Evolutionary conservation across 768 basidiomycete genomes (phyloP), one percentile per base, ranked within the genome.

Genomic region (Pleurotus pulmonarius): DNA sequence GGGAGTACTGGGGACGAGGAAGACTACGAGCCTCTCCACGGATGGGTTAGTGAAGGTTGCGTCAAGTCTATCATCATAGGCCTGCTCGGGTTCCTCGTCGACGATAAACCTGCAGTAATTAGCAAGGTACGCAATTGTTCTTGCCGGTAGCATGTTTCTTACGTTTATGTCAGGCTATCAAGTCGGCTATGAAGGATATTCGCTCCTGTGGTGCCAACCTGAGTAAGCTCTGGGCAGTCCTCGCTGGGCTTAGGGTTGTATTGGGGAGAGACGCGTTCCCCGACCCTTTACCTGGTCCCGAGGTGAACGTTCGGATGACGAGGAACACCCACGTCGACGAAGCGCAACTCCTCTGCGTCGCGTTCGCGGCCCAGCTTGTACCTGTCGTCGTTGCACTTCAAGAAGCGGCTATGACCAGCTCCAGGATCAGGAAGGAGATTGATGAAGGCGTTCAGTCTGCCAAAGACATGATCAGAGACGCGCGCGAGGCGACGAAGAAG

Each of bases 11-110:
- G 64, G 22, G 63, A 43, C 22, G 62, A 67, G 12, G 70, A 69
- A n/a, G 74, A 73, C 2, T 70, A 76, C 18, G 77, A 76, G 6
- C 65, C 62, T 22, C 64, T 74, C 22, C 63, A 73, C 15, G 72
- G 70, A 1, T 90, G 89, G 89, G 78, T 88, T 47, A 82, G 81
- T 64, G 88, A 90, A 60, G 66, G 74, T 1, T 88, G 87, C 58
- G 68, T 82, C 34, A 88, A 83, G 61, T 76, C 86, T 1, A 70
- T 92, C 34, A 63, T 90, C n/a, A 54, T 85, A 6, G 82, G 83
- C 9, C 71, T 92, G 8, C 70, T 92, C 46, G 78, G 77, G 8
- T 65, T 87, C 53, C 64, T 89, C 47, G 75, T 71, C 5, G 73
- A 74, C 55, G 76, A 76, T 51, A 73, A 74, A 37, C 72, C 74